phyloP scores from a whole-genome alignment of 1,139 yeast genomes.

The Zygosaccharomyces sapae region DNA sequence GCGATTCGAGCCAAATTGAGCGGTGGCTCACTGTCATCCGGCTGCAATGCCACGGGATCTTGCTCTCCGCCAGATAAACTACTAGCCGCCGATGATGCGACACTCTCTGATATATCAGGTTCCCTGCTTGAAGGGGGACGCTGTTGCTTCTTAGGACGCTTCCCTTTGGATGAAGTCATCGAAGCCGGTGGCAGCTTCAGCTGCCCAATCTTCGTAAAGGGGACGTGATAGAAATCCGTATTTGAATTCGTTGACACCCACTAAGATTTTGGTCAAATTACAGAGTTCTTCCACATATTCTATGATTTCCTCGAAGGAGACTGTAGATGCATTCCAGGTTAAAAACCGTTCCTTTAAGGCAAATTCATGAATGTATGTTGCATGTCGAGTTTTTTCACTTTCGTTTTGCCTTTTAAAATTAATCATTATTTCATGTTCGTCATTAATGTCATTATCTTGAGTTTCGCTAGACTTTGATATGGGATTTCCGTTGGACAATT shows the following conservation, averaged over 20 bases:
- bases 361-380: slow-evolving; percentile 24
- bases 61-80: slow-evolving; percentile 12
- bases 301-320: slow-evolving; percentile 47
- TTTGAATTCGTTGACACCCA: slow-evolving; percentile 47
- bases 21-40: slow-evolving; percentile 7
- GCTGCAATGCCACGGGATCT: slow-evolving; percentile 14
- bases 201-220: slow-evolving; percentile 43
- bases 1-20: slow-evolving; percentile 31
- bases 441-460: slow-evolving; percentile 16
- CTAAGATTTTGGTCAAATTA: slow-evolving; percentile 41
- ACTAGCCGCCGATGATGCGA: slow-evolving; percentile 15
- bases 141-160: slow-evolving; percentile 1
- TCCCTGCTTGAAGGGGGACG: background rate
- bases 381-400: slow-evolving; percentile 4
- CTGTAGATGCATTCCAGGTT: slow-evolving; percentile 50
- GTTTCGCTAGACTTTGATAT: slow-evolving; percentile 11
- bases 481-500: slow-evolving; percentile 9
- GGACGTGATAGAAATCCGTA: slow-evolving; percentile 49
- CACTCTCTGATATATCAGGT: slow-evolving; percentile 14
- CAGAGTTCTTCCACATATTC: slow-evolving; percentile 47
- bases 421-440: slow-evolving; percentile 14
- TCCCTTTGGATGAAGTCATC: slow-evolving; percentile 27
- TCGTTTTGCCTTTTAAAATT: slow-evolving; percentile 12
- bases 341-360: slow-evolving; percentile 41
- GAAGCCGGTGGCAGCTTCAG: slow-evolving; percentile 37